Evolutionary conservation across 2,329 filamentous ascomycete genomes (phyloP), one percentile per base, ranked within the genome.

Genomic region (Claviceps sorghi): DNA sequence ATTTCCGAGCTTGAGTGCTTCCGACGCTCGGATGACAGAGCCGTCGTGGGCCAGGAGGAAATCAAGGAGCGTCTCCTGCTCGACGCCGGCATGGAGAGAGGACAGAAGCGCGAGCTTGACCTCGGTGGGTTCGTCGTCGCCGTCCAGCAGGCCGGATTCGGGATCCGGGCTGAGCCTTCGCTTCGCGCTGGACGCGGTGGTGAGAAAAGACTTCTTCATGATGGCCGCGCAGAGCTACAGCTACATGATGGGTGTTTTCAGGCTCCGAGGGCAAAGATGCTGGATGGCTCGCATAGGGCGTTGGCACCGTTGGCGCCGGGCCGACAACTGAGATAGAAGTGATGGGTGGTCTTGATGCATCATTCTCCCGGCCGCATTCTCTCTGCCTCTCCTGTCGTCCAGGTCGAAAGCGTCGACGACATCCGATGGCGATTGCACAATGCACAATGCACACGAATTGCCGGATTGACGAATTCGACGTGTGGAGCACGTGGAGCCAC

Each of bases 51-150:
- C 82, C 0, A 95, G 72, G 0, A 97, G 73, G 6, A 88, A 71
- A 57, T 97, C 91, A 0, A 98, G 75, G 0, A 96, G 72, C 0
- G 75, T 72, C 38, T 83, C 79, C 47, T 86, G 81, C 8, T 80
- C 74, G 4, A 82, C 58, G 0, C 72, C 64, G 0, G 86, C 80
- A 58, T 89, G 77, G 0, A 96, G 69, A 1, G 93, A 97, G 2
- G 84, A 78, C 3, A 98, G 71, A 1, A 95, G 72, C 1, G 89
- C 89, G 15, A 98, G 70, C 62, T 96, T 97, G 60, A 94, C 74
- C 56, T 97, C 93, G 0, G 93, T 98, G 1, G 86, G 83, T 47
- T 95, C 86, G 48, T 54, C 38, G 13, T 53, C 49, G 22, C 34
- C 42, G 15, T 50, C 49, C 38, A n/a, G 22, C 53, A 44, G 54